These are phyloP conservation scores for Sungouiozyma ichnusensis DNA, from an alignment of 805 yeast genomes.

Conservation along the genomic window DNA sequence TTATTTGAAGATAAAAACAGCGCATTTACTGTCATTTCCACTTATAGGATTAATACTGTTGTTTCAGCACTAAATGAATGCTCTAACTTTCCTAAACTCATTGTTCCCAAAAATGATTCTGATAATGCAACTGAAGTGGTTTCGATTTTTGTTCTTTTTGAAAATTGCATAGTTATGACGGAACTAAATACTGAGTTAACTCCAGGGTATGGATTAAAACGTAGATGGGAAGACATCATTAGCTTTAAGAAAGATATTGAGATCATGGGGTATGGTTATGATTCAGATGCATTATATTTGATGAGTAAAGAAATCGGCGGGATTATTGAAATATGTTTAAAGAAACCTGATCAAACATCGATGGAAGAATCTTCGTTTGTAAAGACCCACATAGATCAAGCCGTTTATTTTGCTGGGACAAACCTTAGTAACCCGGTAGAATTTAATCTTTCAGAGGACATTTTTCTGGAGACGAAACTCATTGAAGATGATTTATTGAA, in stretches of 20 bases:
- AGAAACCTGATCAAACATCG: neutral
- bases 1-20: conserved; percentile 36
- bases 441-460: conserved; percentile 36
- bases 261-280: conserved; percentile 52
- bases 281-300: conserved; percentile 36
- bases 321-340: conserved; percentile 46
- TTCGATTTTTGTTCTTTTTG: conserved; percentile 50
- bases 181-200: conserved; percentile 40
- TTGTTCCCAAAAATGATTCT: conserved; percentile 6
- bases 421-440: conserved; percentile 36
- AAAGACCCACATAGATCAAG: conserved; percentile 75
- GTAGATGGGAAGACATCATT: conserved; percentile 76
- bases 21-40: conserved; percentile 47
- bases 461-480: conserved; percentile 35
- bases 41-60: conserved; percentile 52
- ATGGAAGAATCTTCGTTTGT: conserved; percentile 31
- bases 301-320: conserved; percentile 46
- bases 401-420: conserved; percentile 48
- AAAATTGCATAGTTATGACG: conserved; percentile 52
- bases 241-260: conserved; percentile 42
- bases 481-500: conserved; percentile 41
- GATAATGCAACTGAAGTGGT: conserved; percentile 10
- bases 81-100: conserved; percentile 8
- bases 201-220: conserved; percentile 26
- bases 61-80: conserved; percentile 13